Percentiles rank a stretch among this genome's conserved stretches.
Evolutionary conservation across 2,329 filamentous ascomycete species (phyloP).

Genomic region (Aspergillus pseudonomiae): DNA sequence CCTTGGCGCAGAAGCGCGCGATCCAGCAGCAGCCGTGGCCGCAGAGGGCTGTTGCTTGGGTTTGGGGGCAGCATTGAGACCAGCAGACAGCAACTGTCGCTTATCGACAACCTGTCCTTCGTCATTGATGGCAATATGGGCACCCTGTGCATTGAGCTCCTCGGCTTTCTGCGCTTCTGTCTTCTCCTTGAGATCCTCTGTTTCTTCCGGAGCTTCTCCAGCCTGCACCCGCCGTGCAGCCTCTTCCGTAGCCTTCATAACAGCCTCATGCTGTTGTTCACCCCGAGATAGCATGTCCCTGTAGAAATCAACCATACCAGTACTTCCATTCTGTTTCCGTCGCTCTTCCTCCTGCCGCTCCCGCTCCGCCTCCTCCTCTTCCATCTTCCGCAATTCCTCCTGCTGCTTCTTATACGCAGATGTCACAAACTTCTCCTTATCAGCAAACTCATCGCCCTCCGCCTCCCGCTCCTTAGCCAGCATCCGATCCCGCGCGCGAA

Average conservation of each 20-base stretch:
- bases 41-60: constrained; percentile 44
- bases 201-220: constrained; percentile 31
- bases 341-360: constrained; percentile 58
- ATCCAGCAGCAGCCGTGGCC: constrained; percentile 20
- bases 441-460: constrained; percentile 67
- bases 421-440: constrained; percentile 70
- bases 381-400: constrained; percentile 59
- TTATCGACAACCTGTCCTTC: constrained; percentile 68
- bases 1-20: constrained; percentile 21
- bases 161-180: constrained; percentile 58
- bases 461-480: constrained; percentile 64
- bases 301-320: constrained; percentile 65
- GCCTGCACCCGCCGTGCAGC: constrained; percentile 35
- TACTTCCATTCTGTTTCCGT: constrained; percentile 48
- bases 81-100: constrained; percentile 63
- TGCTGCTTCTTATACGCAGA: constrained; percentile 67
- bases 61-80: constrained; percentile 63
- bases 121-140: constrained; percentile 62
- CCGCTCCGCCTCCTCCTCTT: constrained; percentile 62
- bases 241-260: constrained; percentile 58
- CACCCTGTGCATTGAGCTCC: constrained; percentile 55
- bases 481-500: constrained; percentile 63
- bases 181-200: constrained; percentile 42
- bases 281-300: constrained; percentile 61
- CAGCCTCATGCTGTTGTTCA: constrained; percentile 60